These are phyloP conservation scores for Trifolium dubium DNA, from an alignment of 306 rosid species.

Conservation along the genomic window DNA sequence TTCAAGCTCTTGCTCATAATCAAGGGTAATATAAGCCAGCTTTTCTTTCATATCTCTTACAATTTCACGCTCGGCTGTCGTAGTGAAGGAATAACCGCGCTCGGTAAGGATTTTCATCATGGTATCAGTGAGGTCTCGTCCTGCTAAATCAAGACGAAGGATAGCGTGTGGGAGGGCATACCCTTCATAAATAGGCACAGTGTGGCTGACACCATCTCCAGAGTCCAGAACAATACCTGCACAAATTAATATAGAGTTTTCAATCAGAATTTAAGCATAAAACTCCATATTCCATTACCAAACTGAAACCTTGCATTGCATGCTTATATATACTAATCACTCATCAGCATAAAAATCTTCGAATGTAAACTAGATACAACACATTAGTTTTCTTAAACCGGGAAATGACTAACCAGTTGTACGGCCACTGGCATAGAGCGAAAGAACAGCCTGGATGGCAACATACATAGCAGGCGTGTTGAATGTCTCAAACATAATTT, in stretches of 20 bases:
- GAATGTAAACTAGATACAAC: neutral
- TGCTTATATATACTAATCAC: neutral
- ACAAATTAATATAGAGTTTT: constrained; percentile 30
- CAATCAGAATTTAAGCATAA: constrained; percentile 22
- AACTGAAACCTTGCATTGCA: neutral
- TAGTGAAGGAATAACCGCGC: constrained; percentile 89
- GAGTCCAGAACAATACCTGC: constrained; percentile 89
- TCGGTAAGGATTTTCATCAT: constrained; percentile 78
- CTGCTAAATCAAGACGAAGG: constrained; percentile 83
- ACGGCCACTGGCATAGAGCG: constrained; percentile 92
- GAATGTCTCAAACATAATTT: constrained; percentile 93
- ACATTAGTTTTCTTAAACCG: neutral
- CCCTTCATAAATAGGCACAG: constrained; percentile 83
- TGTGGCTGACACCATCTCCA: constrained; percentile 92
- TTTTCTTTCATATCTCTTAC: constrained; percentile 91
- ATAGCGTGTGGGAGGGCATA: constrained; percentile 87
- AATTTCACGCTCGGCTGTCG: constrained; percentile 86
- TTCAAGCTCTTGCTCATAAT: constrained; percentile 88
- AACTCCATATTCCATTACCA: neutral
- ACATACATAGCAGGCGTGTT: constrained; percentile 95
- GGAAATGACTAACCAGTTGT: constrained; percentile 74
- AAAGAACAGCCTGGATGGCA: constrained; percentile 87
- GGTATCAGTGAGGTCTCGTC: constrained; percentile 83
- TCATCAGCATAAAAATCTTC: neutral
- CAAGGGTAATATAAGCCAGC: constrained; percentile 77